Evolutionary conservation across 2,329 filamentous ascomycete genomes (phyloP).

Genomic region (Fusarium redolens): DNA sequence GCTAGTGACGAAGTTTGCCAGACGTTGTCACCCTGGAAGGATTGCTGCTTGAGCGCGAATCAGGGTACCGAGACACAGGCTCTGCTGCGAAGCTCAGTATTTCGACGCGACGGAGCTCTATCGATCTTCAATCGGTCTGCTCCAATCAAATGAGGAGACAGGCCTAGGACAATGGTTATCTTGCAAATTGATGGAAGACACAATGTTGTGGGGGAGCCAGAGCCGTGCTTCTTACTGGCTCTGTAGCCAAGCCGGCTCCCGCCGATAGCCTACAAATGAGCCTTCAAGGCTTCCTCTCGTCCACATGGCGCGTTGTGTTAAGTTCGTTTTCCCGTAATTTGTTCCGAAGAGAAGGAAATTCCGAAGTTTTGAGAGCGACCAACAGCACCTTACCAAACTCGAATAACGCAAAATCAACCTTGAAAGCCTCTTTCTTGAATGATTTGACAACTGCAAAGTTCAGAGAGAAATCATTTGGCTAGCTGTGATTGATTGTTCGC

Average conservation of each 20-base stretch:
- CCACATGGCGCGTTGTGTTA: slow-evolving; percentile 8
- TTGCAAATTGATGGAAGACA: background rate
- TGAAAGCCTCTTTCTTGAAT: background rate
- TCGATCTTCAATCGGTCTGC: background rate
- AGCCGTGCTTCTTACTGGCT: slow-evolving; percentile 19
- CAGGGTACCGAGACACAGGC: background rate
- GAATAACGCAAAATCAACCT: background rate
- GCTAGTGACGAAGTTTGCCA: slow-evolving; percentile 1
- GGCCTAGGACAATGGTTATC: slow-evolving; percentile 8
- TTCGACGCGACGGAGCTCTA: slow-evolving; percentile 1
- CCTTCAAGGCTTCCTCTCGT: background rate
- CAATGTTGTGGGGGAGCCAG: slow-evolving; percentile 14
- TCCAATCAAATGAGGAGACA: slow-evolving; percentile 9
- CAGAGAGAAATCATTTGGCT: background rate
- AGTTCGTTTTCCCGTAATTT: background rate
- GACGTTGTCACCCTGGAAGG: slow-evolving; percentile 4
- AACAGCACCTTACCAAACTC: background rate
- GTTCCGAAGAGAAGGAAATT: background rate
- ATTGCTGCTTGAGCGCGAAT: slow-evolving; percentile 8
- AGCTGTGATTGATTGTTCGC: background rate
- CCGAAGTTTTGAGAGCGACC: background rate
- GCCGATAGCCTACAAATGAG: slow-evolving; percentile 30
- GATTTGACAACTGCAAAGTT: background rate
- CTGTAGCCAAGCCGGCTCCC: slow-evolving; percentile 31
- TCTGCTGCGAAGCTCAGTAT: background rate